These are phyloP conservation scores for Mortierella sp. DNA, from an alignment of 371 early-diverging fungal species.

Conservation along the genomic window DNA sequence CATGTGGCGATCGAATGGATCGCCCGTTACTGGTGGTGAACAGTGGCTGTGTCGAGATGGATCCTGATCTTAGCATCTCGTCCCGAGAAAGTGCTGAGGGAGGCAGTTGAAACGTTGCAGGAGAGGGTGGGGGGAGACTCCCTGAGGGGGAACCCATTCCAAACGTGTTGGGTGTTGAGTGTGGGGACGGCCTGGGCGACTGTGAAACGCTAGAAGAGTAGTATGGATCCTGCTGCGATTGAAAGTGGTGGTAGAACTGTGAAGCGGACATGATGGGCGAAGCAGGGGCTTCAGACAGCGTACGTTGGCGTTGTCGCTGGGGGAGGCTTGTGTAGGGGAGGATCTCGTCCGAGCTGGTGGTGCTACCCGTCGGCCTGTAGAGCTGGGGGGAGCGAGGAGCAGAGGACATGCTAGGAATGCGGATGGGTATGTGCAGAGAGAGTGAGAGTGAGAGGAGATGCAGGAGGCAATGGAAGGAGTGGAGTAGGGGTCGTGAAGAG, in stretches of 20 bases:
- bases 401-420: conserved; percentile 10
- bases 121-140: conserved; percentile 38
- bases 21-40: conserved; percentile 11
- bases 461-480: no score
- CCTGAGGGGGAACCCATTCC: conserved; percentile 6
- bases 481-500: no score
- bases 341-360: conserved; percentile 41
- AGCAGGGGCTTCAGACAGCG: conserved; percentile 28
- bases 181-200: conserved; percentile 41
- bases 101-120: conserved; percentile 34
- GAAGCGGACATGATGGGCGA: conserved; percentile 27
- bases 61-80: conserved; percentile 30
- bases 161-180: conserved; percentile 31
- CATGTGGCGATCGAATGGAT: conserved; percentile 31
- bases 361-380: conserved; percentile 10
- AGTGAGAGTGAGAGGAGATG: no score
- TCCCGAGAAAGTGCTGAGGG: conserved; percentile 45
- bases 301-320: conserved; percentile 35
- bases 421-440: background rate
- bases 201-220: conserved; percentile 28
- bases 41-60: conserved; percentile 7
- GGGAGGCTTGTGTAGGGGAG: conserved; percentile 13
- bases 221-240: conserved; percentile 24
- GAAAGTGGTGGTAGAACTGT: conserved; percentile 40
- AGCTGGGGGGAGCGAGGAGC: conserved; percentile 39